Evolutionary conservation across 2,329 filamentous ascomycete species (phyloP), one percentile per base, ranked within the genome.

Genomic region (Ascochyta viciae-villosae): DNA sequence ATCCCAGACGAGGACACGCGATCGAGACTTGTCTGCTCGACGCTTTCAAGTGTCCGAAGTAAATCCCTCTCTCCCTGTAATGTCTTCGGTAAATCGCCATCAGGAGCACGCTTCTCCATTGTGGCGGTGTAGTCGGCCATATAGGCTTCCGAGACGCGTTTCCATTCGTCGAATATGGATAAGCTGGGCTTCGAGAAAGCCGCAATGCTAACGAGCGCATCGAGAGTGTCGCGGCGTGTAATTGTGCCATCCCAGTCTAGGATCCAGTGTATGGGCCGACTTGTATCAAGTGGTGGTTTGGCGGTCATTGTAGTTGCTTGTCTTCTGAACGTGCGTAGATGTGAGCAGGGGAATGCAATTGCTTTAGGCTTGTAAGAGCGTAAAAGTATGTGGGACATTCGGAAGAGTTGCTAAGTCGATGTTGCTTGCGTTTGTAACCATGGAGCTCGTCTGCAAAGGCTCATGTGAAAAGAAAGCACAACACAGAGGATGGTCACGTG

Each of bases 161-260:
- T 58, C 80, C 80, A 79, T n/a, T 68, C 57, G n/a, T 62, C 42
- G 2, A 42, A 33, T 6, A 65, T 60, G 16, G 63, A 60, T 26
- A 61, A 58, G 10, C 53, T 53, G 13, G 68, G 64, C 22, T 68
- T 73, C 24, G 50, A 41, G 26, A 70, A 60, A n/a, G 66, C 63
- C 2, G 75, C 71, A 13, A 81, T 74, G 29, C 67, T 64, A 37
- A 75, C 77, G 9, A 82, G 71, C 13, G 77, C 51, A n/a, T 74
- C 63, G 45, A 82, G 73, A 0, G 80, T 81, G 60, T 82, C 80
- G 22, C 71, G 71, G 37, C 65, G 61, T 12, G 80, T 81, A 26
- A 81, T 63, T 0, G 80, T 82, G 50, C 79, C 78, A 60, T 82
- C 80, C 72, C 76, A 82, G 65, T 82, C 80, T 13, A 82, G 65